A percentile compares a stretch with the other conserved stretches of the same genome.
Conservation (phyloP, 768 basidiomycete species). For the Paxillus involutus region DNA sequence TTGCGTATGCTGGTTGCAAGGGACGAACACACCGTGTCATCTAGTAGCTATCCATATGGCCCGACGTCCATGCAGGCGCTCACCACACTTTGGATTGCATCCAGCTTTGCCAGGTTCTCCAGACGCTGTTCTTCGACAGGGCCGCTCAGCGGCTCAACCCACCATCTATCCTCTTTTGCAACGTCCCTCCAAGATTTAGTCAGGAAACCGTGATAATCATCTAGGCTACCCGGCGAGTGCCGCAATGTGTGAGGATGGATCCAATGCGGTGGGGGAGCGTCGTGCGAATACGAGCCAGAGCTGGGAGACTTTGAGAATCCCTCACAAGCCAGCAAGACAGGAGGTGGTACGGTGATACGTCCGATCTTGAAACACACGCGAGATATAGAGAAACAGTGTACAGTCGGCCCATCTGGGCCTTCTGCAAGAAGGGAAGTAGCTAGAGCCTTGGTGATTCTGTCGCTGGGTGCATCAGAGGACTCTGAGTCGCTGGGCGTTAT, state of each 20-base stretch:
- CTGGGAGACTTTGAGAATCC: slow-evolving; percentile 42
- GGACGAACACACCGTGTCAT: too few relatives aligned
- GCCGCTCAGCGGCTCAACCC: slow-evolving; percentile 54
- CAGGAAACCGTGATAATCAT: slow-evolving; percentile 43
- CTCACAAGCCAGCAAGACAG: slow-evolving; percentile 54
- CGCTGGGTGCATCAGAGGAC: not conserved
- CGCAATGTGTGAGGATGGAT: slow-evolving; percentile 6
- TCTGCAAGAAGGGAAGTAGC: not conserved
- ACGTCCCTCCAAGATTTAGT: slow-evolving; percentile 61
- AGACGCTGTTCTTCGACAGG: slow-evolving; percentile 36
- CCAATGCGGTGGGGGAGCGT: slow-evolving; percentile 14
- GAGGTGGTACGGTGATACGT: slow-evolving; percentile 70
- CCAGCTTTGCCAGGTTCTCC: slow-evolving; percentile 10
- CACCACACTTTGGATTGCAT: slow-evolving; percentile 3
- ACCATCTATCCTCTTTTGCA: slow-evolving; percentile 59
- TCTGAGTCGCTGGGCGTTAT: not conserved
- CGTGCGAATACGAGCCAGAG: slow-evolving; percentile 10
- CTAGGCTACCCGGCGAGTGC: slow-evolving; percentile 14
- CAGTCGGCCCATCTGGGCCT: slow-evolving; percentile 41
- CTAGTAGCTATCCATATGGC: not conserved
- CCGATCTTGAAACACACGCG: slow-evolving; percentile 68
- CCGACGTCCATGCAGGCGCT: slow-evolving; percentile 5
- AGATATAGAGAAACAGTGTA: slow-evolving; percentile 61
- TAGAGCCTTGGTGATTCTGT: not conserved
- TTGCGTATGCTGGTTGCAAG: too few relatives aligned